These are phyloP conservation scores for Albatrellus ellisii DNA, from an alignment of 768 basidiomycete species.

Conservation along the genomic window DNA sequence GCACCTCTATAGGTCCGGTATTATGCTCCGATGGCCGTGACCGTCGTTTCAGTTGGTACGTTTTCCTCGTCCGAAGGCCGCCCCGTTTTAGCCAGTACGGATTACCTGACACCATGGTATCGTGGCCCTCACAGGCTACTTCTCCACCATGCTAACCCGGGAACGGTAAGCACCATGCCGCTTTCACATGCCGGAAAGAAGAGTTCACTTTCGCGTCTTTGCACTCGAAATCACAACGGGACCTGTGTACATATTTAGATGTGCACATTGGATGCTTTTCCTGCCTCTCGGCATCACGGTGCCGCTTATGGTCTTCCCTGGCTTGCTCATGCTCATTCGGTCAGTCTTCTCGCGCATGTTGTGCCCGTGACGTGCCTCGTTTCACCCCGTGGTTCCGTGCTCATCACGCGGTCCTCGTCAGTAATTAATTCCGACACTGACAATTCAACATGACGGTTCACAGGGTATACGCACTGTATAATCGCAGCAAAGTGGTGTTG, in stretches of 20 bases:
- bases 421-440: too few species aligned
- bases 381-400: too few species aligned
- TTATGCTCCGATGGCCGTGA: conserved; percentile 7
- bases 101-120: too few species aligned
- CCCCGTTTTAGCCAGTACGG: neutral
- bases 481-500: conserved; percentile 9
- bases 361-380: neutral
- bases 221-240: too few species aligned
- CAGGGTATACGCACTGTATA: conserved; percentile 13
- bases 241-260: neutral
- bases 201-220: neutral
- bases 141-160: conserved; percentile 11
- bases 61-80: neutral
- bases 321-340: conserved; percentile 13
- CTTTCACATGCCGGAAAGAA: too few species aligned
- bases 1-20: conserved; percentile 6
- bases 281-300: conserved; percentile 12
- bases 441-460: neutral
- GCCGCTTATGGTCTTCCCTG: conserved; percentile 9
- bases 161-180: conserved; percentile 8
- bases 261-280: conserved; percentile 11
- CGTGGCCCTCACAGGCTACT: conserved; percentile 3
- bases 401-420: too few species aligned
- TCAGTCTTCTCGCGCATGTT: neutral
- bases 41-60: conserved; percentile 10